These are phyloP conservation scores for Spiraea crenata DNA, from an alignment of 331 rosid species.

Conservation along the genomic window DNA sequence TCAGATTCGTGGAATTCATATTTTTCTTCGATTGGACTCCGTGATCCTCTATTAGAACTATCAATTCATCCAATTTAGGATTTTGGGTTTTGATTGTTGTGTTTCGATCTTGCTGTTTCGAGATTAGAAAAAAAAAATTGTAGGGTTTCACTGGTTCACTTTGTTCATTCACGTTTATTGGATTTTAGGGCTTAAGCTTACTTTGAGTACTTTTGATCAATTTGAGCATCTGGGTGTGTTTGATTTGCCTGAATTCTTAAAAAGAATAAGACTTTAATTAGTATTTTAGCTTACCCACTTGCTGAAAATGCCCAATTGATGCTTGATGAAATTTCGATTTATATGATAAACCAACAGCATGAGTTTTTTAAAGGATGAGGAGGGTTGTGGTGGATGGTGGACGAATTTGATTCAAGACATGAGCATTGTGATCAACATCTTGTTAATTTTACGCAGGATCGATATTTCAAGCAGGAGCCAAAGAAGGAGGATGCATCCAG, in stretches of 20 bases:
- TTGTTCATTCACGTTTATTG: neutral
- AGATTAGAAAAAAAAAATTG: neutral
- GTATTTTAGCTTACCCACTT: neutral
- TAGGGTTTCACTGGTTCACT: neutral
- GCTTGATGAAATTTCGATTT: neutral
- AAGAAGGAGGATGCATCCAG: slow-evolving; percentile 37
- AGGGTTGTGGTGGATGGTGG: neutral
- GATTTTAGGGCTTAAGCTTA: neutral
- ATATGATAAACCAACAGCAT: neutral
- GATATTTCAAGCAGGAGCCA: slow-evolving; percentile 44
- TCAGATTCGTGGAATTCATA: neutral
- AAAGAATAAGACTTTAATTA: neutral
- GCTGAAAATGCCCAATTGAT: neutral
- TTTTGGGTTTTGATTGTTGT: neutral
- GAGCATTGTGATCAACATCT: neutral
- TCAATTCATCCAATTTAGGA: neutral
- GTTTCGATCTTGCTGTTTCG: neutral
- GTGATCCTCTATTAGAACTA: neutral
- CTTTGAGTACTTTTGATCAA: neutral
- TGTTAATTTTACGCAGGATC: slow-evolving; percentile 49
- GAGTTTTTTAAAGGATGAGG: neutral
- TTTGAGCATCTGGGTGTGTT: neutral
- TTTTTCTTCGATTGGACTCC: neutral
- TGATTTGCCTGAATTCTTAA: neutral
- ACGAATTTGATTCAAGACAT: neutral